These are phyloP conservation scores for Fistulifera pelliculosa DNA, from an alignment of 108 stramenopile species.

Conservation along the genomic window DNA sequence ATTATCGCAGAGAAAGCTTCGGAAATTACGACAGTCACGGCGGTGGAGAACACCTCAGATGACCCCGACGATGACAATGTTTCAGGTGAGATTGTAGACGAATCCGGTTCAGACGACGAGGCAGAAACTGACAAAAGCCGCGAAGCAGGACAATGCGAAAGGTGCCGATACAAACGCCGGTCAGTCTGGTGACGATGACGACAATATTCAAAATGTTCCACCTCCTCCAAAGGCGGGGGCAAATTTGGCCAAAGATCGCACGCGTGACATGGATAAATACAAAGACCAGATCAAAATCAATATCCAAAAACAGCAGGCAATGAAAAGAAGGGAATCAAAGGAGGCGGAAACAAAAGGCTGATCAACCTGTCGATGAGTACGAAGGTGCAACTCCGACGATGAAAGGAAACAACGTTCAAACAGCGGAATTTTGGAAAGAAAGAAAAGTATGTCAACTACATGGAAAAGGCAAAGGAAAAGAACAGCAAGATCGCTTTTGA, in stretches of 20 bases:
- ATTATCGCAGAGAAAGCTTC: too few relatives aligned
- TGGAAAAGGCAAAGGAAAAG: conserved; percentile 10
- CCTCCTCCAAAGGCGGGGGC: conserved; percentile 1
- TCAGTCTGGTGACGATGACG: conserved; percentile 4
- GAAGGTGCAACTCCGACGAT: conserved; percentile 24
- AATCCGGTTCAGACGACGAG: too few relatives aligned
- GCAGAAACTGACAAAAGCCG: too few relatives aligned
- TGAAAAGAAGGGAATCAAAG: conserved; percentile 4
- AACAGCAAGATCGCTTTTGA: background rate
- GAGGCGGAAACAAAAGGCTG: conserved; percentile 5
- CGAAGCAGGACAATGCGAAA: too few relatives aligned
- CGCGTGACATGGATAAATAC: background rate
- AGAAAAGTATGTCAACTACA: conserved; percentile 6
- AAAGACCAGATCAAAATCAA: conserved; percentile 6
- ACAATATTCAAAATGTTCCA: background rate
- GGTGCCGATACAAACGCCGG: background rate
- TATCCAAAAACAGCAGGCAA: conserved; percentile 4
- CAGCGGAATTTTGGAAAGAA: conserved; percentile 18
- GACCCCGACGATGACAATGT: too few relatives aligned
- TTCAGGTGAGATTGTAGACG: too few relatives aligned
- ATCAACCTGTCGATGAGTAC: background rate
- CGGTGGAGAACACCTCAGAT: too few relatives aligned
- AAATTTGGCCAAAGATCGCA: conserved; percentile 5
- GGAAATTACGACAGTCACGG: too few relatives aligned
- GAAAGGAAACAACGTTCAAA: conserved; percentile 25